These are phyloP conservation scores for Hemisphaericaspora subhashii DNA, from an alignment of 1,139 yeast species.

Conservation along the genomic window DNA sequence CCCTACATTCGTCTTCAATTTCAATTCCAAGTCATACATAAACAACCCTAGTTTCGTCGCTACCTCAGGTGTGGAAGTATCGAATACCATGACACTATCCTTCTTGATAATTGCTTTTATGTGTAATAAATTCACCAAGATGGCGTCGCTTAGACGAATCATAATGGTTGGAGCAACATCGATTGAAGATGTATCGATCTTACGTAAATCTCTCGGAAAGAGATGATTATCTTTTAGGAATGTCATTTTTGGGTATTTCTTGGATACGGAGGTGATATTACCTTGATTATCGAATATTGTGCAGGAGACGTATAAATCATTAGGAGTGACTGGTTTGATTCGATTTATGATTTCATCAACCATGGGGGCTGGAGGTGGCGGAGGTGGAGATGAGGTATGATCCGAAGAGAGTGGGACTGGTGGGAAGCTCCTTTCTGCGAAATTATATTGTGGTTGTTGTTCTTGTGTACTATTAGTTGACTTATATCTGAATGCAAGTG, in stretches of 20 bases:
- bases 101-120: conserved; percentile 83
- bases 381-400: background rate
- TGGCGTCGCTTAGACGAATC: conserved; percentile 70
- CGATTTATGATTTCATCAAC: conserved; percentile 28
- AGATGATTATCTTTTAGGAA: conserved; percentile 74
- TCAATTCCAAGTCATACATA: conserved; percentile 83
- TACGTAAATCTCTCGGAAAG: conserved; percentile 79
- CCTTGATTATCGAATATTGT: conserved; percentile 78
- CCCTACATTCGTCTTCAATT: conserved; percentile 51
- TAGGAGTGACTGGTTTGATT: conserved; percentile 59
- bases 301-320: conserved; percentile 58
- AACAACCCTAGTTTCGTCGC: conserved; percentile 70
- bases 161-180: conserved; percentile 89
- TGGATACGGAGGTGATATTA: conserved; percentile 68
- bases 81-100: conserved; percentile 81
- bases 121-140: conserved; percentile 77
- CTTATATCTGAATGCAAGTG: background rate
- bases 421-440: no score
- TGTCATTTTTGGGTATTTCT: conserved; percentile 74
- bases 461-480: background rate
- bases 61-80: conserved; percentile 57
- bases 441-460: background rate
- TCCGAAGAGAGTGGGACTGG: no score
- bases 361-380: no score
- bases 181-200: conserved; percentile 83